phyloP scores from a whole-genome alignment of 371 early-diverging fungal genomes.

The Mucor piriformis region DNA sequence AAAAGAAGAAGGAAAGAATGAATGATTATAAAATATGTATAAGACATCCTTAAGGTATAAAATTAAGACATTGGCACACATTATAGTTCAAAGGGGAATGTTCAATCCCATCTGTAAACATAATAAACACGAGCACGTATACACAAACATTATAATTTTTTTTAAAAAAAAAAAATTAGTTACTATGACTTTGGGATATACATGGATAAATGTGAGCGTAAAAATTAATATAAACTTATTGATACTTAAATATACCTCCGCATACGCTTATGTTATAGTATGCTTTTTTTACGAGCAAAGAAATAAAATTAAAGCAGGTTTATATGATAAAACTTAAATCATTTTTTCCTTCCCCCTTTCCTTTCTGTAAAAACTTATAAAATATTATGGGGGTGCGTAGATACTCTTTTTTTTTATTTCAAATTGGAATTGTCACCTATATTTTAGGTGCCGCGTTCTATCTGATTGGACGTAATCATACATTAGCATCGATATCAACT shows the following conservation, averaged over 20 bases:
- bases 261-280: not conserved
- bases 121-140: not conserved
- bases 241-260: not conserved
- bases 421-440: conserved; percentile 18
- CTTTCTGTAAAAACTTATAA: not conserved
- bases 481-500: not conserved
- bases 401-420: conserved; percentile 29
- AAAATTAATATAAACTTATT: not conserved
- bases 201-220: not conserved
- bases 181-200: not conserved
- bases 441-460: conserved; percentile 22
- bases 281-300: not conserved
- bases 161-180: no score
- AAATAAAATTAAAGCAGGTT: not conserved
- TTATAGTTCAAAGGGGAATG: not conserved
- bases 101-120: not conserved
- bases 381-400: conserved; percentile 17
- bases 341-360: conserved; percentile 2
- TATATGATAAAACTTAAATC: not conserved
- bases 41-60: not conserved
- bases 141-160: conserved; percentile 1
- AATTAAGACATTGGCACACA: not conserved
- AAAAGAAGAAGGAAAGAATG: not conserved
- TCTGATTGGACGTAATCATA: conserved; percentile 7
- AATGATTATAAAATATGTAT: not conserved